These are phyloP conservation scores for Silene uniflora DNA, from an alignment of 148 eudicot species.

Conservation along the genomic window DNA sequence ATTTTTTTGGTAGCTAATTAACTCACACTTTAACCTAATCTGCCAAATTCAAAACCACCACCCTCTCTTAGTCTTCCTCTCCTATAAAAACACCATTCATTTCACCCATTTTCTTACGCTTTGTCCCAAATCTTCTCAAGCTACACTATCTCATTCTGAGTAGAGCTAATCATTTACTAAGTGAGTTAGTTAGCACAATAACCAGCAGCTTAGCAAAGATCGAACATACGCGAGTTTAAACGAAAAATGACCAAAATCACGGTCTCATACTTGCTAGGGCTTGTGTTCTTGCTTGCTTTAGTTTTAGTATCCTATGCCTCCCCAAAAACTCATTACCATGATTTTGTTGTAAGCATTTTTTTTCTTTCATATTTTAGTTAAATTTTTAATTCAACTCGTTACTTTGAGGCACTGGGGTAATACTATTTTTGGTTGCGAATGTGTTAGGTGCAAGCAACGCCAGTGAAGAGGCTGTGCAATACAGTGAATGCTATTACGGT, in stretches of 20 bases:
- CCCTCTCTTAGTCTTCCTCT: slow-evolving; percentile 4
- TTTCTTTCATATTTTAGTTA: not conserved
- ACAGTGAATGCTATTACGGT: slow-evolving; percentile 54
- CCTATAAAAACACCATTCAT: slow-evolving; percentile 30
- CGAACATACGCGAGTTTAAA: not conserved
- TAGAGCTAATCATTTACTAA: too few relatives aligned
- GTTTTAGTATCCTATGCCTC: slow-evolving; percentile 33
- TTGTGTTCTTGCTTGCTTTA: slow-evolving; percentile 28
- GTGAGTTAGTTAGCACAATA: not conserved
- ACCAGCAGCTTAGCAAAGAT: not conserved
- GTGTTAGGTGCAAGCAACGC: slow-evolving; percentile 65
- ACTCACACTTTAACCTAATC: slow-evolving; percentile 40
- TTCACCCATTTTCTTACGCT: slow-evolving; percentile 30
- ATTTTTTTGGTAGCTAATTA: slow-evolving; percentile 1
- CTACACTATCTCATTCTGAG: not conserved
- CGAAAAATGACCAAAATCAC: slow-evolving; percentile 21
- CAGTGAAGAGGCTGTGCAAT: slow-evolving; percentile 82
- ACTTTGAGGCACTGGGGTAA: too few relatives aligned
- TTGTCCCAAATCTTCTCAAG: slow-evolving; percentile 3
- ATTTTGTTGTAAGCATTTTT: slow-evolving; percentile 47
- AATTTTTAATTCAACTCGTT: not conserved
- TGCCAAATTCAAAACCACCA: slow-evolving; percentile 53
- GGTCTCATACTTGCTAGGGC: slow-evolving; percentile 21
- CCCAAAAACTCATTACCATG: slow-evolving; percentile 55
- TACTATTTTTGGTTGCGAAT: too few relatives aligned